A percentile compares a stretch with the other conserved stretches of the same genome.
These are phyloP conservation scores for Candida ficus DNA, from an alignment of 805 yeast species.

Conservation along the genomic window DNA sequence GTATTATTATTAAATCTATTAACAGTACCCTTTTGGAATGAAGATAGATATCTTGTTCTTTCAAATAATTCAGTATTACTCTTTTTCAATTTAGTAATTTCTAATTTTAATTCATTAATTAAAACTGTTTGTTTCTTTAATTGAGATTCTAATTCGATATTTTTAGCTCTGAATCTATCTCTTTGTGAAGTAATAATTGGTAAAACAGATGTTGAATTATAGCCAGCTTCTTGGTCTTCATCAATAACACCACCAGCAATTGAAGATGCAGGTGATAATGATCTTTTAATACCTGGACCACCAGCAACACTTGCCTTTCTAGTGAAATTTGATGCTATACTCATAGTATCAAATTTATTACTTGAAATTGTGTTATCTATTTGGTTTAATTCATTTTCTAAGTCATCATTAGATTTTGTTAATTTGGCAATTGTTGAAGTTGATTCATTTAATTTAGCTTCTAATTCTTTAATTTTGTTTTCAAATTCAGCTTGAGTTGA, in stretches of 20 bases:
- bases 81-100: slow-evolving; percentile 54
- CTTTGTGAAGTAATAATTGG: slow-evolving; percentile 93
- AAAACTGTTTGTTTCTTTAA: slow-evolving; percentile 50
- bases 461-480: slow-evolving; percentile 36
- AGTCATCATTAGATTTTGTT: slow-evolving; percentile 45
- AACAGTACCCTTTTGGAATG: slow-evolving; percentile 30
- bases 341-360: slow-evolving; percentile 45
- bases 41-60: slow-evolving; percentile 61
- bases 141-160: slow-evolving; percentile 80
- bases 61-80: slow-evolving; percentile 82
- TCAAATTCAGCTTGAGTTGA: slow-evolving; percentile 47
- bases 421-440: slow-evolving; percentile 37
- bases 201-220: slow-evolving; percentile 46
- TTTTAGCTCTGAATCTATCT: slow-evolving; percentile 83
- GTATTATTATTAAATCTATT: slow-evolving; percentile 15
- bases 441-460: slow-evolving; percentile 29
- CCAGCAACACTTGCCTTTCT: slow-evolving; percentile 31
- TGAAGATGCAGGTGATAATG: slow-evolving; percentile 48
- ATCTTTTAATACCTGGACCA: slow-evolving; percentile 27
- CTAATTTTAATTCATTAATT: slow-evolving; percentile 58
- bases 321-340: slow-evolving; percentile 38
- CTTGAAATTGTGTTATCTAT: slow-evolving; percentile 33
- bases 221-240: slow-evolving; percentile 16
- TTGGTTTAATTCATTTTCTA: slow-evolving; percentile 70
- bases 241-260: slow-evolving; percentile 40